phyloP scores from a whole-genome alignment of 495 filamentous ascomycete species.

The Emericellopsis terricola region DNA sequence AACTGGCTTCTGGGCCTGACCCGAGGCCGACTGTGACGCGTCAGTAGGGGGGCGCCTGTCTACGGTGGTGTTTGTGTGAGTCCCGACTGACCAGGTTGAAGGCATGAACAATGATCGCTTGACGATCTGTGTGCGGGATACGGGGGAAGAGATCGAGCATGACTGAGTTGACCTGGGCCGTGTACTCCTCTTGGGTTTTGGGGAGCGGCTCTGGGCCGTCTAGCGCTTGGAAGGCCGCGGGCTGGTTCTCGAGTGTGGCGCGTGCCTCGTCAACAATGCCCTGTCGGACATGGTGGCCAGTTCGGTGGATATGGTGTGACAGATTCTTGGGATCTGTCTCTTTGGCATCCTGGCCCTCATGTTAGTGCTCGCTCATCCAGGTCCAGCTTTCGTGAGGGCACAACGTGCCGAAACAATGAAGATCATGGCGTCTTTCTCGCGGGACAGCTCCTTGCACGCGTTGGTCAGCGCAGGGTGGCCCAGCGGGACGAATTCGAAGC shows the following conservation, averaged over 20 bases:
- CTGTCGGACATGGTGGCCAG: slow-evolving; percentile 58
- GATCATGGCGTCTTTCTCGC: slow-evolving; percentile 45
- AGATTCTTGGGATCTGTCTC: slow-evolving; percentile 7
- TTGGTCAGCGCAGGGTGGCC: slow-evolving; percentile 61
- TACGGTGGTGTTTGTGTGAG: slow-evolving; percentile 1
- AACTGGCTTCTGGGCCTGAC: slow-evolving; percentile 27
- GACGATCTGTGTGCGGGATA: slow-evolving; percentile 63
- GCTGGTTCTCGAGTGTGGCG: slow-evolving; percentile 8
- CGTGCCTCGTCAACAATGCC: slow-evolving; percentile 31
- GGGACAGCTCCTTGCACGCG: slow-evolving; percentile 63
- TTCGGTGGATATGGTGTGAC: slow-evolving; percentile 44
- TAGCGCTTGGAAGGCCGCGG: slow-evolving; percentile 7
- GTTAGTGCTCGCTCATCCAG: too few relatives aligned
- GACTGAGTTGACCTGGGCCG: slow-evolving; percentile 52
- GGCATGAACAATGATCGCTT: slow-evolving; percentile 59
- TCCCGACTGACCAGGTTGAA: slow-evolving; percentile 52
- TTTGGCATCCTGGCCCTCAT: slow-evolving; percentile 1
- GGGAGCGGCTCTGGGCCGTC: slow-evolving; percentile 32
- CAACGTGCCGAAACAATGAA: slow-evolving; percentile 63
- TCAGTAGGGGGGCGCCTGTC: slow-evolving; percentile 4
- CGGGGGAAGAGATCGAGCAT: slow-evolving; percentile 73
- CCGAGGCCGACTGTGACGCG: slow-evolving; percentile 25
- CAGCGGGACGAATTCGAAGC: slow-evolving; percentile 69
- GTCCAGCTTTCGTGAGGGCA: too few relatives aligned
- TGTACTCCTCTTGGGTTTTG: slow-evolving; percentile 42